Conservation (phyloP, 2,329 filamentous ascomycete genomes). For the Endoconidiophora polonica region DNA sequence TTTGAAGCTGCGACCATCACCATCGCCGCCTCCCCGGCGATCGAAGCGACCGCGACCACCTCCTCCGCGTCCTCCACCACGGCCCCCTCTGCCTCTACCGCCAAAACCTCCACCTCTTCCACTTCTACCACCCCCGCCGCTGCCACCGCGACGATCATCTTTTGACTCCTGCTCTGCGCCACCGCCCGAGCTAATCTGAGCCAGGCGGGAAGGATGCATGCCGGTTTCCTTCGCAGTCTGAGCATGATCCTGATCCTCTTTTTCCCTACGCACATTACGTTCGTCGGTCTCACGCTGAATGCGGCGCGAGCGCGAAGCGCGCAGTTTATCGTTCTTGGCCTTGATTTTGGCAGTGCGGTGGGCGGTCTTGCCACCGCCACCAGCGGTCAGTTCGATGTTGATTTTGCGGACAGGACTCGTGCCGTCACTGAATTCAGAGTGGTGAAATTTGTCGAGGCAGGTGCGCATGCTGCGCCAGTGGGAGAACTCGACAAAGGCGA, state of each 20-base stretch:
- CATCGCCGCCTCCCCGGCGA: background rate
- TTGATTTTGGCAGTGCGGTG: conserved; percentile 59
- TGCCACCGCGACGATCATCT: conserved; percentile 4
- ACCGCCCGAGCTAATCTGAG: conserved; percentile 14
- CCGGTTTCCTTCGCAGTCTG: conserved; percentile 17
- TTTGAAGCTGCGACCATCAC: conserved; percentile 7
- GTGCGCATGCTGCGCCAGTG: conserved; percentile 82
- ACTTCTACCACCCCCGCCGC: conserved; percentile 2
- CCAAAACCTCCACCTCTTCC: conserved; percentile 4
- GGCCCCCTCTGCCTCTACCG: conserved; percentile 1
- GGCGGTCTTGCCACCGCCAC: conserved; percentile 66
- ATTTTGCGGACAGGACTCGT: conserved; percentile 50
- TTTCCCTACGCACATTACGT: conserved; percentile 25
- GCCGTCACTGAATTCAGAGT: conserved; percentile 53
- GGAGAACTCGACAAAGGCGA: conserved; percentile 80
- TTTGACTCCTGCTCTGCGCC: background rate
- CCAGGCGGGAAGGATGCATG: conserved; percentile 37
- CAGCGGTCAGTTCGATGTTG: conserved; percentile 84
- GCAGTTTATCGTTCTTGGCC: conserved; percentile 71
- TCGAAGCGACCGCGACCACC: conserved; percentile 3
- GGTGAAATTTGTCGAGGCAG: conserved; percentile 79
- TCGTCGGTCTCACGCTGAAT: conserved; percentile 29
- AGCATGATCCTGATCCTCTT: conserved; percentile 17
- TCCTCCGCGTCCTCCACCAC: conserved; percentile 3
- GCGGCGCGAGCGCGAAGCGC: conserved; percentile 41